These are phyloP conservation scores for apple (Malus domestica) DNA, from an alignment of 306 rosid species.

Conservation along the genomic window ASM211411v1 NC_041797.1:5158001-5158500, in stretches of 20 bases:
- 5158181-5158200: not conserved
- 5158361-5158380: not conserved
- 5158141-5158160: not conserved
- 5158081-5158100: constrained; percentile 27
- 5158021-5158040: not conserved
- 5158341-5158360: not conserved
- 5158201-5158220: not conserved
- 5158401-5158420: no score
- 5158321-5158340: not conserved
- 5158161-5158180: not conserved
- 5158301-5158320: not conserved
- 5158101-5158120: constrained; percentile 40
- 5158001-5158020: not conserved
- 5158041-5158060: constrained; percentile 14
- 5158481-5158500: not conserved
- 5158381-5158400: no score
- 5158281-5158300: not conserved
- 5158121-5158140: constrained; percentile 35
- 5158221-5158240: not conserved
- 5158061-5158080: not conserved
- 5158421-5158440: no score
- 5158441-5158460: not conserved
- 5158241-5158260: not conserved
- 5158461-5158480: not conserved
- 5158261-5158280: not conserved